Conservation (phyloP, 2,329 filamentous ascomycete species). For the Penicillium italicum region DNA sequence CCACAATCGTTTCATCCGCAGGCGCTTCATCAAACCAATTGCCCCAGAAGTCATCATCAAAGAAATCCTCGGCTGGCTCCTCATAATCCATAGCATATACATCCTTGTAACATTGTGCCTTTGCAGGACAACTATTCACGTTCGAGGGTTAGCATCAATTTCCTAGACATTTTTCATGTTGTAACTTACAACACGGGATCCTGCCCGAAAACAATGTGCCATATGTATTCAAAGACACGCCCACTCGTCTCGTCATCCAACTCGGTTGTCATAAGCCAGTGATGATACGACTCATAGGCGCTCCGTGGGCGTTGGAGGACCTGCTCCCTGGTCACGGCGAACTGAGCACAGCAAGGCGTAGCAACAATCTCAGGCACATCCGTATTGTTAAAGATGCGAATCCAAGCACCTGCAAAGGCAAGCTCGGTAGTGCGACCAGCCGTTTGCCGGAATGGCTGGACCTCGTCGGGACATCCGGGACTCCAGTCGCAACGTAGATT, state of each 20-base stretch:
- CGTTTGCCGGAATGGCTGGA: conserved; percentile 27
- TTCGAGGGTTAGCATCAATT: conserved; percentile 1
- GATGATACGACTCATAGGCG: conserved; percentile 54
- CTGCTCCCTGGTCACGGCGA: conserved; percentile 55
- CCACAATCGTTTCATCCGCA: neutral
- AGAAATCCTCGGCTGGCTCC: neutral
- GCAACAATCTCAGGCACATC: conserved; percentile 50
- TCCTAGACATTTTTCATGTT: neutral
- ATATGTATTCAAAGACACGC: conserved; percentile 61
- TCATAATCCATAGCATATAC: conserved; percentile 25
- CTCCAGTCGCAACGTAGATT: conserved; percentile 53
- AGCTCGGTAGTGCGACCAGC: conserved; percentile 23
- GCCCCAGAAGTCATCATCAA: neutral
- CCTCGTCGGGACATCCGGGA: conserved; percentile 36
- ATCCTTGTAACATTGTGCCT: conserved; percentile 26
- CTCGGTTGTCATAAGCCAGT: conserved; percentile 57
- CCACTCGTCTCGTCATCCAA: conserved; percentile 55
- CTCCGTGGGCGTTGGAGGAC: conserved; percentile 48
- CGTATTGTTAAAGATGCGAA: conserved; percentile 30
- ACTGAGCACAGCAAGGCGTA: conserved; percentile 62
- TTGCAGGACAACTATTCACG: conserved; percentile 25
- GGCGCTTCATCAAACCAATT: conserved; percentile 5
- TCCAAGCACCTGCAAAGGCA: conserved; percentile 29
- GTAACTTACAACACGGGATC: conserved; percentile 40
- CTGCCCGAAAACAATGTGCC: conserved; percentile 56